Base-by-base conservation (phyloP, 345 rosid species). In the Rhodamnia rubescens region DNA sequence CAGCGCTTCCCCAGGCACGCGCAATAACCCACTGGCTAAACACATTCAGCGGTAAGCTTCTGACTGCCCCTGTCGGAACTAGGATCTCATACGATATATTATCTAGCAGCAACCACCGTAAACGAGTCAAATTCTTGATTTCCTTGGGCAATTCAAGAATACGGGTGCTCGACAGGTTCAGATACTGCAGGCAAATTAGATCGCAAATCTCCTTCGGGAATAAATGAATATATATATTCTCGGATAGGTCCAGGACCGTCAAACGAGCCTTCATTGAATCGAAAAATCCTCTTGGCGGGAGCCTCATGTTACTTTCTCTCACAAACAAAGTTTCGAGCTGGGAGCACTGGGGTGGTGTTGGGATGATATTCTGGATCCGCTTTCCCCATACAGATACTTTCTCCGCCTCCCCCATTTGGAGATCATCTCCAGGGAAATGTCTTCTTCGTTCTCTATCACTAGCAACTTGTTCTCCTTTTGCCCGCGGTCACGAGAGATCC, bases 181-280 rank as follows among this genome's bases (percentile, higher is more conserved):
- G 16, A 0, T 29, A 64, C 3, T 0, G 22, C 16, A 64, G 5
- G 9, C 0, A 15, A 16, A 64, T 8, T 6, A 64, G 1, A 64
- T 64, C 16, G 5, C 44, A 64, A 64, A 64, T 64, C 6, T 1
- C 75, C 16, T 1, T 0, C 0, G 42, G 22, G 42, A 64, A 64
- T 32, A 10, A 64, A 0, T 0, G 0, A 0, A 64, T 29, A 16
- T 0, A 0, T 0, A 0, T 1, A 8, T 64, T 32, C 21, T 32
- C 0, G 1, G 42, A 64, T 0, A 29, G 6, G 40, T 61, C 74
- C 1, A 29, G 75, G 21, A 61, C 22, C 5, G 0, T 27, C 0
- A 27, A 0, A 59, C 20, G 3, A 59, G 74, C 5, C 0, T 0
- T 1, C 32, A 58, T 58, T 0, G 21, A 27, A 0, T 7, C 0